Evolutionary conservation across 495 filamentous ascomycete genomes (phyloP).

Genomic region (Podospora pseudocomata): DNA sequence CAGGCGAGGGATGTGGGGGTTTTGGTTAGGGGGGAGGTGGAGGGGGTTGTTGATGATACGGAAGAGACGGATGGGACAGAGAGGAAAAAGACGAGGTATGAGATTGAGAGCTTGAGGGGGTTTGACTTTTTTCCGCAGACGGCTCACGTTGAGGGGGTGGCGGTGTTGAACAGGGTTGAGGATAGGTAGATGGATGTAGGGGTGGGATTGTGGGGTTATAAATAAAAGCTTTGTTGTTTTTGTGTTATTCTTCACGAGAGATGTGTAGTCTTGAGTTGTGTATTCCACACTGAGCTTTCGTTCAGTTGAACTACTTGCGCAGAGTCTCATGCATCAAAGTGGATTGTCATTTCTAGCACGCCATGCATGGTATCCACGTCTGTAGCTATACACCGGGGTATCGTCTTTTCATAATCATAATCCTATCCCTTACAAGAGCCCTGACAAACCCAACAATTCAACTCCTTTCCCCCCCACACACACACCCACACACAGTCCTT

Average conservation of each 20-base stretch:
- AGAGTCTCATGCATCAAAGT: neutral
- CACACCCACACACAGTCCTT: neutral
- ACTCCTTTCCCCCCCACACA: neutral
- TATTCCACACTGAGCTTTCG: too few relatives aligned
- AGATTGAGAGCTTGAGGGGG: constrained; percentile 85
- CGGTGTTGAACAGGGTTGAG: constrained; percentile 61
- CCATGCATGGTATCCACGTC: neutral
- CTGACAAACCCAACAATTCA: constrained; percentile 2
- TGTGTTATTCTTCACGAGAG: neutral
- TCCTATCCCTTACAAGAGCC: neutral
- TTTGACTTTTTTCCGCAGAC: constrained; percentile 99
- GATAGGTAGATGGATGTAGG: neutral
- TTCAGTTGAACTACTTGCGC: too few relatives aligned
- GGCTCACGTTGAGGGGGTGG: constrained; percentile 92
- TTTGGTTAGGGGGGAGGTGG: constrained; percentile 60
- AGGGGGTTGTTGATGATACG: constrained; percentile 13
- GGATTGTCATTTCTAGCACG: neutral
- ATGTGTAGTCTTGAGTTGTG: too few relatives aligned
- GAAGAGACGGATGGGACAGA: constrained; percentile 18
- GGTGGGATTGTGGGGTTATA: neutral
- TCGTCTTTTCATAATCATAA: constrained; percentile 12
- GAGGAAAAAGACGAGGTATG: constrained; percentile 58
- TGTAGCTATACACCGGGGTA: constrained; percentile 13
- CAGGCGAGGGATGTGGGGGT: constrained; percentile 90
- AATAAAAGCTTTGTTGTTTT: neutral